Base-by-base conservation (phyloP, 352 stramenopile genomes). In the Globisporangium cystogenes region DNA sequence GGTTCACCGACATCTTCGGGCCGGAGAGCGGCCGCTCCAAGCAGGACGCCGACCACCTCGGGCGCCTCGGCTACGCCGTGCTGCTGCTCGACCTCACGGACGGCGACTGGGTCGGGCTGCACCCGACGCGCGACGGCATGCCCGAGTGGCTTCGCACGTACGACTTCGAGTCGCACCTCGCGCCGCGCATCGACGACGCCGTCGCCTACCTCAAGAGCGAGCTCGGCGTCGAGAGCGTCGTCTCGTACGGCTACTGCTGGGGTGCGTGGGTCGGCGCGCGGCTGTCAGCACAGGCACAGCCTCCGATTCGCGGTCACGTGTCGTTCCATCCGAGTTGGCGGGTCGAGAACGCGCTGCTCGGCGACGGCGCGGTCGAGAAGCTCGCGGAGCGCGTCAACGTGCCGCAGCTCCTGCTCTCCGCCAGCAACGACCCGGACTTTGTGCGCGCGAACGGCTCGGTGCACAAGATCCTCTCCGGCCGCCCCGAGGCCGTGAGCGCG, bases 351-450 rank as follows among this genome's bases (percentile, higher is more conserved):
- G n/a, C n/a, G n/a, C 33, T 69, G 48, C 33, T 73, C 23, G 60
- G 67, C 20, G 41, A 65, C 4, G 68, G 52, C 31, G 62, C 56
- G 1, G 68, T 73, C 20, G 62, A 79, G 36, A 74, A 70, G 48
- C 58, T 86, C 46, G 55, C 68, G 6, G 42, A 72, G 50, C 36
- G 48, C 10, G 72, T 84, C 36, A 48, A 55, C 11, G 60, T 68
- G 31, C 70, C 70, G 31, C 68, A 86, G 50, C 54, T 86, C 36
- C 40, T 86, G 46, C 48, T 76, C 10, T 60, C 68, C 2, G 65
- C 67, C 15, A 23, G 68, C 24, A 72, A 86, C 53, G 72, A 83
- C 45, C 59, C 55, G 5, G 63, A 70, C n/a, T 72, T 62, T 24
- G 44, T 86, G 26, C 48, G 55, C 16, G 48, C 59, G 23, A 59